Percentiles rank a stretch among this genome's conserved stretches.
These are phyloP conservation scores for Strigomonas galati DNA, from an alignment of 208 protist genomes.

Conservation along the genomic window DNA sequence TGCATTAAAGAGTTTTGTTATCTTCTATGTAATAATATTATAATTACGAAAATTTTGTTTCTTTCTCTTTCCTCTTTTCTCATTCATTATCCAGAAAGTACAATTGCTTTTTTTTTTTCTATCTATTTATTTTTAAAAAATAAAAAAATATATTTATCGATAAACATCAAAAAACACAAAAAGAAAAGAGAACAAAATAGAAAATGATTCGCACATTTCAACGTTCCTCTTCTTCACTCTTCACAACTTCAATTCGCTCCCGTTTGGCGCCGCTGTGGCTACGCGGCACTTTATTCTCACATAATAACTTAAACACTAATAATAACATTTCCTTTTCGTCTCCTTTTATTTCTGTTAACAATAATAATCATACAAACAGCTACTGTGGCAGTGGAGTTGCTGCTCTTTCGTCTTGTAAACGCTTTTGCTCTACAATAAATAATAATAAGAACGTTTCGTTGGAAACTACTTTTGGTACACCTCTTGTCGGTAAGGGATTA, in stretches of 20 bases:
- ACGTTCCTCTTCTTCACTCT: neutral
- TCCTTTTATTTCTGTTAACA: conserved; percentile 5
- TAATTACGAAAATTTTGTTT: conserved; percentile 2
- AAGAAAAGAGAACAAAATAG: neutral
- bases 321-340: neutral
- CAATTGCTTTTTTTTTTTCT: neutral
- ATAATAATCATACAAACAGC: conserved; percentile 11
- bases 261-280: no score
- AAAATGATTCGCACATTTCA: conserved; percentile 1
- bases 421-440: no score
- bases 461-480: no score
- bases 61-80: neutral
- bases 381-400: no score
- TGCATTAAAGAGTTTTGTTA: neutral
- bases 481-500: neutral
- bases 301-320: neutral
- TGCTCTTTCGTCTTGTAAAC: no score
- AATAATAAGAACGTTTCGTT: no score
- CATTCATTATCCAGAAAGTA: no score
- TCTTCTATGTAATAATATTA: conserved; percentile 4
- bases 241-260: neutral
- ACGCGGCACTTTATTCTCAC: neutral
- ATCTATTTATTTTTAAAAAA: neutral
- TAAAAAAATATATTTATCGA: conserved; percentile 3
- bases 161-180: neutral